phyloP scores from a whole-genome alignment of 163 green algal species.

The Chloroidium sp. region DNA sequence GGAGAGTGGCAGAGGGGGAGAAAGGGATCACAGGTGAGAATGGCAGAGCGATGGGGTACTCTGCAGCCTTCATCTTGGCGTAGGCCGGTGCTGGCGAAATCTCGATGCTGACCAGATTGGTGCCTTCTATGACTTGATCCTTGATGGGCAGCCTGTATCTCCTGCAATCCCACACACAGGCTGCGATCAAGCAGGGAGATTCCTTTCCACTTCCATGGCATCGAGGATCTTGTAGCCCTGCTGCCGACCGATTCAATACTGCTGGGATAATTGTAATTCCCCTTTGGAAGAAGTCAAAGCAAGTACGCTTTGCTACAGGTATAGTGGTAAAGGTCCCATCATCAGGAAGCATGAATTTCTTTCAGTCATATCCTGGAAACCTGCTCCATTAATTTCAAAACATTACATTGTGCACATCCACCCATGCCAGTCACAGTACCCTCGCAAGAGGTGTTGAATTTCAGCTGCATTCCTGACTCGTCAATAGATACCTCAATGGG shows the following conservation, averaged over 20 bases:
- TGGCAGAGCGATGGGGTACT: slow-evolving; percentile 50
- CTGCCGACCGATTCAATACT: background rate
- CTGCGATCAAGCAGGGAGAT: background rate
- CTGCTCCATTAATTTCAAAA: too few relatives aligned
- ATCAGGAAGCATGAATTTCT: background rate
- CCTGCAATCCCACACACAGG: slow-evolving; percentile 5
- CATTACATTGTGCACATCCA: too few relatives aligned
- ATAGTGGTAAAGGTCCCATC: background rate
- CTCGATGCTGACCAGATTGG: slow-evolving; percentile 41
- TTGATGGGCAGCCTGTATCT: slow-evolving; percentile 29
- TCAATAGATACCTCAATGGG: too few relatives aligned
- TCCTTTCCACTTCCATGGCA: background rate
- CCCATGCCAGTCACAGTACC: too few relatives aligned
- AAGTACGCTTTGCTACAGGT: background rate
- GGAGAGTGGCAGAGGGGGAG: too few relatives aligned
- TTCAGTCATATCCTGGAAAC: too few relatives aligned
- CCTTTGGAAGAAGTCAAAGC: background rate
- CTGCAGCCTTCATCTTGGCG: slow-evolving; percentile 13
- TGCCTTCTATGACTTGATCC: slow-evolving; percentile 6
- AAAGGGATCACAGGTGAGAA: background rate
- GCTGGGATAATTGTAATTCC: background rate
- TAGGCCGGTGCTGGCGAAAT: slow-evolving; percentile 41
- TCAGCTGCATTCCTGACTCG: too few relatives aligned
- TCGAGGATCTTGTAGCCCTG: background rate
- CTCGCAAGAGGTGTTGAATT: too few relatives aligned